phyloP scores from a whole-genome alignment of 2,329 filamentous ascomycete genomes.

The Aureobasidium sp. region DNA sequence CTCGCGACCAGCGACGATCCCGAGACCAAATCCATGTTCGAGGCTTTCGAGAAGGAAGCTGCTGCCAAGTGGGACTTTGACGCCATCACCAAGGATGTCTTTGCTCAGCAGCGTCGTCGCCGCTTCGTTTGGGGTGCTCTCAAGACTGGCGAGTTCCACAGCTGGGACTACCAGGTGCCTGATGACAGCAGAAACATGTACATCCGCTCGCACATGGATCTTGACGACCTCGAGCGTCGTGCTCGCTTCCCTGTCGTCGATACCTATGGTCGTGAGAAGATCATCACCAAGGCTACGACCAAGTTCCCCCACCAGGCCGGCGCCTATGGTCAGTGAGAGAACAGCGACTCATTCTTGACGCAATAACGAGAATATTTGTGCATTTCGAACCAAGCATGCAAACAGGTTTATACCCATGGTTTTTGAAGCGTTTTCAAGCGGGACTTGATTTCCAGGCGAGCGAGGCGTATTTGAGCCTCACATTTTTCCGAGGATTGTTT shows the following conservation, averaged over 20 bases:
- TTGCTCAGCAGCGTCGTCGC: slow-evolving; percentile 69
- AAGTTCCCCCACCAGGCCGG: slow-evolving; percentile 27
- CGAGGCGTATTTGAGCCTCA: background rate
- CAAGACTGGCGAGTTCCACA: slow-evolving; percentile 63
- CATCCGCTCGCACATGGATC: slow-evolving; percentile 72
- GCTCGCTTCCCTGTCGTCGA: slow-evolving; percentile 59
- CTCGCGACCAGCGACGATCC: slow-evolving; percentile 41
- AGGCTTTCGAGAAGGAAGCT: slow-evolving; percentile 66
- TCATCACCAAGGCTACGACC: slow-evolving; percentile 15
- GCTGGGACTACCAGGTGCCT: slow-evolving; percentile 77
- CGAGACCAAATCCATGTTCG: slow-evolving; percentile 32
- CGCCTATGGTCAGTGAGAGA: slow-evolving; percentile 24
- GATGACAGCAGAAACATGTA: slow-evolving; percentile 59
- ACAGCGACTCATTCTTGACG: background rate
- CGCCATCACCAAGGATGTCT: slow-evolving; percentile 62
- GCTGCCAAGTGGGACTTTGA: slow-evolving; percentile 71
- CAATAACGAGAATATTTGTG: background rate
- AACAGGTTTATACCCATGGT: slow-evolving; percentile 6
- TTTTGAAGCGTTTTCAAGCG: slow-evolving; percentile 8
- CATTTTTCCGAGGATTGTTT: background rate
- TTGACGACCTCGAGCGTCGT: slow-evolving; percentile 70
- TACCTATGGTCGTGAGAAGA: slow-evolving; percentile 29
- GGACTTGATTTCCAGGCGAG: background rate
- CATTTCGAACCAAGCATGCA: background rate
- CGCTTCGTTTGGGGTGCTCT: slow-evolving; percentile 73